Evolutionary conservation across 2,329 filamentous ascomycete species (phyloP).

Genomic region (Beauveria sp.): DNA sequence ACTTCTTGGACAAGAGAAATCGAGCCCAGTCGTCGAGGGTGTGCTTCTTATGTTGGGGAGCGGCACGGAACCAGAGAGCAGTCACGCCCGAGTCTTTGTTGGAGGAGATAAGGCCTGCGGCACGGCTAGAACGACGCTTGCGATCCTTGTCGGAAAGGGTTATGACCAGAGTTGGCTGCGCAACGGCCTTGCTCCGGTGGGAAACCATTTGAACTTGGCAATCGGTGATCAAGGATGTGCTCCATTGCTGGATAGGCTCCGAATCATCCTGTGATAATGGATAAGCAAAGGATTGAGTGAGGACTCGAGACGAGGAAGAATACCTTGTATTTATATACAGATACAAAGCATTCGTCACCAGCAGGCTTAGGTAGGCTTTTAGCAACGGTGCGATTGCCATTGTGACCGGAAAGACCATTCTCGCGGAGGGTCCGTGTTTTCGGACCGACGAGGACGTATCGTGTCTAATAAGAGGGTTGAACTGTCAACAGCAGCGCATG

Average conservation of each 20-base stretch:
- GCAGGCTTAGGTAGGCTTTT: constrained; percentile 27
- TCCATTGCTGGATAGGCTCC: constrained; percentile 47
- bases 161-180: constrained; percentile 52
- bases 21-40: constrained; percentile 53
- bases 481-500: constrained; percentile 2
- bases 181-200: constrained; percentile 54
- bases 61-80: constrained; percentile 49
- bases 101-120: constrained; percentile 45
- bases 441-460: constrained; percentile 50
- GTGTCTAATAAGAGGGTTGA: constrained; percentile 33
- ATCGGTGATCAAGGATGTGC: constrained; percentile 43
- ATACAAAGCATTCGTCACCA: constrained; percentile 40
- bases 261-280: constrained; percentile 37
- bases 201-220: constrained; percentile 52
- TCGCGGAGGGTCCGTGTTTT: constrained; percentile 26
- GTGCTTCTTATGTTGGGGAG: constrained; percentile 42
- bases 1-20: constrained; percentile 40
- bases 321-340: constrained; percentile 51
- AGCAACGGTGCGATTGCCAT: constrained; percentile 28
- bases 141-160: constrained; percentile 53
- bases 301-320: constrained; percentile 6
- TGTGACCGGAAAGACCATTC: constrained; percentile 21
- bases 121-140: constrained; percentile 57
- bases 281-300: constrained; percentile 6
- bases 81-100: constrained; percentile 42